These are phyloP conservation scores for Pleurotus djamor DNA, from an alignment of 768 basidiomycete genomes.

Conservation along the genomic window DNA sequence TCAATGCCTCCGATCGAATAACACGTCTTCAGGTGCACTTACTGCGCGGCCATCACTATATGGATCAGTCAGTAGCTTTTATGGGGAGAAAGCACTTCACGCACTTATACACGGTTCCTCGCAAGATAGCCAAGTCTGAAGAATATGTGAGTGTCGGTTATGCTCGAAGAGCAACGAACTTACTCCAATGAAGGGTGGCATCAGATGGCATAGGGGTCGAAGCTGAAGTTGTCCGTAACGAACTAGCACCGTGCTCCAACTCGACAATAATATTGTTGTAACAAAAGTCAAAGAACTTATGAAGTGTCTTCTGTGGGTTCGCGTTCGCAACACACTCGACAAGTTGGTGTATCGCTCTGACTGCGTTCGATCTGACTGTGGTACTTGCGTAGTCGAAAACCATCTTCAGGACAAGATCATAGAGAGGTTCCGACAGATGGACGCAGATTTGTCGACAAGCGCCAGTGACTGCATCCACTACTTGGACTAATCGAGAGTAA, in stretches of 20 bases:
- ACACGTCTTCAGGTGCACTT: no score
- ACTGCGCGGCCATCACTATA: slow-evolving; percentile 68
- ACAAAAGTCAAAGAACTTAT: slow-evolving; percentile 79
- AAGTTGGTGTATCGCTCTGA: slow-evolving; percentile 82
- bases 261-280: slow-evolving; percentile 67
- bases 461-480: slow-evolving; percentile 74
- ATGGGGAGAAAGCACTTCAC: slow-evolving; percentile 23
- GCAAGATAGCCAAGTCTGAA: slow-evolving; percentile 69
- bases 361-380: slow-evolving; percentile 81
- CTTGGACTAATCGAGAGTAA: slow-evolving; percentile 45
- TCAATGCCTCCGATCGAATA: no score
- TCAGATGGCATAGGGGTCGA: slow-evolving; percentile 73
- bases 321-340: slow-evolving; percentile 86
- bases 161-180: no score
- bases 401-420: slow-evolving; percentile 79
- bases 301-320: slow-evolving; percentile 72
- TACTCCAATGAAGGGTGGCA: slow-evolving; percentile 88
- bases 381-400: slow-evolving; percentile 81
- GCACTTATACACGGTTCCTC: slow-evolving; percentile 81
- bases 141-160: no score
- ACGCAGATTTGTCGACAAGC: slow-evolving; percentile 79
- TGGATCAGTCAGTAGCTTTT: no score
- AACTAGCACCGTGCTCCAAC: slow-evolving; percentile 83
- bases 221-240: slow-evolving; percentile 65
- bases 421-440: slow-evolving; percentile 71